A percentile compares a stretch with the other conserved stretches of the same genome.
These are phyloP conservation scores for Vitis rotundifolia DNA, from an alignment of 164 flowering plant species.

Conservation along the genomic window DNA sequence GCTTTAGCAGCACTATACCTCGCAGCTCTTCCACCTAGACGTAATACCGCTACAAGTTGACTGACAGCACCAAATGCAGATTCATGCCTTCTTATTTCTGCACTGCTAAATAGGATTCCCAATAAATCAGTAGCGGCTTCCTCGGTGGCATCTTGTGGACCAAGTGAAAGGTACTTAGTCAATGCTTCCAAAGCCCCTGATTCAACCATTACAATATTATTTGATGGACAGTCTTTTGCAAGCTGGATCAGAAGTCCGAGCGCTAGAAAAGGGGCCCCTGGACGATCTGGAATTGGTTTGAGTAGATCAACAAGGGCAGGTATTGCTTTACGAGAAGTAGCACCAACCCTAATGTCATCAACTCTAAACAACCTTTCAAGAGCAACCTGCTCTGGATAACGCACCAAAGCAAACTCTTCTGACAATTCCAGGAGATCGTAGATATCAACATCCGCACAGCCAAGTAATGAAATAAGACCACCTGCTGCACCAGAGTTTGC, in stretches of 20 bases:
- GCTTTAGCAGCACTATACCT: slow-evolving; percentile 97
- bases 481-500: slow-evolving; percentile 95
- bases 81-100: slow-evolving; percentile 92
- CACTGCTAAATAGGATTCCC: slow-evolving; percentile 77
- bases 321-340: slow-evolving; percentile 94
- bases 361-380: slow-evolving; percentile 97
- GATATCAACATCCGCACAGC: slow-evolving; percentile 95
- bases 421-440: slow-evolving; percentile 72
- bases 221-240: slow-evolving; percentile 78
- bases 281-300: slow-evolving; percentile 97
- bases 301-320: slow-evolving; percentile 94
- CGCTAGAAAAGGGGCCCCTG: slow-evolving; percentile 93
- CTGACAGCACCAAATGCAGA: slow-evolving; percentile 89
- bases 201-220: slow-evolving; percentile 91
- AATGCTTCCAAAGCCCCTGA: slow-evolving; percentile 92
- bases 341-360: slow-evolving; percentile 94
- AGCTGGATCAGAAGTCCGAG: slow-evolving; percentile 89
- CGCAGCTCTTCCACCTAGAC: slow-evolving; percentile 90
- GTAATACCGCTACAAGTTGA: slow-evolving; percentile 94
- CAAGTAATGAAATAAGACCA: slow-evolving; percentile 88
- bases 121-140: slow-evolving; percentile 94
- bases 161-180: slow-evolving; percentile 93
- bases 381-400: slow-evolving; percentile 87
- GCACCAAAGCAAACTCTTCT: slow-evolving; percentile 72
- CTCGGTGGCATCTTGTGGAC: slow-evolving; percentile 95